Evolutionary conservation across 1,284 basidiomycete species (phyloP), one percentile per base, ranked within the genome.

Genomic region (Melampsora larici-populina): DNA sequence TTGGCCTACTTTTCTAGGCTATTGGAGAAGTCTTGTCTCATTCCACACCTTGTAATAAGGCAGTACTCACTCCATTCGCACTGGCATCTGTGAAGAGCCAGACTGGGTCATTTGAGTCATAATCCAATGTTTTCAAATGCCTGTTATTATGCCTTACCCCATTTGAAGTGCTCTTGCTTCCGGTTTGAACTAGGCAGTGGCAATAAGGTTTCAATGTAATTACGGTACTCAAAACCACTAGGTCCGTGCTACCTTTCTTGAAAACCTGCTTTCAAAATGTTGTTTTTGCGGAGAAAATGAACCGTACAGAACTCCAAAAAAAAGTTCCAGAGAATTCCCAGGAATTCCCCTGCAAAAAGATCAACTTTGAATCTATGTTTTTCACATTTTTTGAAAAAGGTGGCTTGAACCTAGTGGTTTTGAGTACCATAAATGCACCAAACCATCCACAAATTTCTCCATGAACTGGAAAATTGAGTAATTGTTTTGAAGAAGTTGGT

Each of bases 391-490:
- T n/a, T n/a, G n/a, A n/a, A n/a, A n/a, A n/a, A n/a, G n/a, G n/a
- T n/a, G n/a, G n/a, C n/a, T n/a, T n/a, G n/a, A n/a, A n/a, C n/a
- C n/a, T n/a, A n/a, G n/a, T n/a, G n/a, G n/a, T n/a, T n/a, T n/a
- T n/a, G n/a, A n/a, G n/a, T n/a, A n/a, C n/a, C n/a, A n/a, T n/a
- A n/a, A 80, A 18, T 83, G 76, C 0, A 83, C 84, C 0, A 87
- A 83, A 0, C 65, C 24, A 0, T 85, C 85, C 0, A 87, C 81
- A 77, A 85, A 86, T 1, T 80, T 65, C 0, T 81, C 79, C 6
- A 87, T 77, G 69, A 85, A 87, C 86, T 0, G 87, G 78, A 79
- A 86, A 87, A 0, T 81, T 72, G 0, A 80, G 78, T 0, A 86
- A 83, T 18, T 86, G 82, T 0, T 79, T 81, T 0, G 84, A 79